phyloP scores from a whole-genome alignment of 176 grass and related monocot genomes.

The Leersia perrieri region DNA sequence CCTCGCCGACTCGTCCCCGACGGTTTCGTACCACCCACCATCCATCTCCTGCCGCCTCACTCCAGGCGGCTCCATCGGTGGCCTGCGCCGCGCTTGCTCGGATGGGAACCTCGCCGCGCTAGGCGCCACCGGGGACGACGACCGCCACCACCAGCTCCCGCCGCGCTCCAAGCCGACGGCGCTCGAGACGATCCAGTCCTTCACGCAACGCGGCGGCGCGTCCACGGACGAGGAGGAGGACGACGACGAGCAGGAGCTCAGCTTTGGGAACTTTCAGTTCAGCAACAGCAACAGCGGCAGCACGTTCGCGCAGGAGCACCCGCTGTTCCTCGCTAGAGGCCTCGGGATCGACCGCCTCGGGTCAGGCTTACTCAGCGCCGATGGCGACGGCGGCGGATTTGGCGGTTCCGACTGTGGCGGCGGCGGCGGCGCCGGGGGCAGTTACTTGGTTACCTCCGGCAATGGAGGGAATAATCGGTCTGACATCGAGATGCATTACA shows the following conservation, averaged over 20 bases:
- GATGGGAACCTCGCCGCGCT: conserved; percentile 53
- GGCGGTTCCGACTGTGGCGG: background rate
- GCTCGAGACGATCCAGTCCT: conserved; percentile 55
- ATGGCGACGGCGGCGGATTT: background rate
- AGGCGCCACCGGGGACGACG: conserved; percentile 1
- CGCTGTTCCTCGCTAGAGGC: conserved; percentile 78
- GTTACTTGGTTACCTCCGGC: conserved; percentile 30
- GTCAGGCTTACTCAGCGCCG: conserved; percentile 42
- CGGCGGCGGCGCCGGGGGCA: conserved; percentile 19
- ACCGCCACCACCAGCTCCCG: conserved; percentile 8
- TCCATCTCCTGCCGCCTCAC: conserved; percentile 45
- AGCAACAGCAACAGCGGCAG: background rate
- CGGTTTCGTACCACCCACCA: conserved; percentile 26
- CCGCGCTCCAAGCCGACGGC: background rate
- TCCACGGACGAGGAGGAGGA: conserved; percentile 29
- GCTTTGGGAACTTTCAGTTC: conserved; percentile 22
- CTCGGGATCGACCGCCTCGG: conserved; percentile 83
- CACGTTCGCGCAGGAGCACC: conserved; percentile 42
- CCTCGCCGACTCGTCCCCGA: conserved; percentile 44
- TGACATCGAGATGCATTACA: conserved; percentile 71
- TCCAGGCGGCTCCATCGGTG: conserved; percentile 13
- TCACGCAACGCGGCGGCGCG: conserved; percentile 8
- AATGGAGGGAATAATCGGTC: conserved; percentile 56
- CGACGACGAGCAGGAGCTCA: conserved; percentile 21
- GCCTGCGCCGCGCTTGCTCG: conserved; percentile 60